These are phyloP conservation scores for Plasmodium berghei DNA, from an alignment of 169 alveolate species.

Conservation along the genomic window DNA sequence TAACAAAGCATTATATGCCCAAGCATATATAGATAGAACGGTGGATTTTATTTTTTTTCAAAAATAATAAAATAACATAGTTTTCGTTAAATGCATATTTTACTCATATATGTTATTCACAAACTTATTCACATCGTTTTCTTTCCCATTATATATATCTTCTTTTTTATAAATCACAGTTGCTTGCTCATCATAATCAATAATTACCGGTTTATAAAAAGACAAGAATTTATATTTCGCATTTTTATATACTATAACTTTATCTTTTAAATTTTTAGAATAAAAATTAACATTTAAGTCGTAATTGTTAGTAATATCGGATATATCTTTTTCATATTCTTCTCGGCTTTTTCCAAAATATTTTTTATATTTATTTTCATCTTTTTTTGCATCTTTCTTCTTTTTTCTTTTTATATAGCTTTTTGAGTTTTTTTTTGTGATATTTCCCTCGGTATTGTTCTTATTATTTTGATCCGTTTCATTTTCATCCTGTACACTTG, in stretches of 20 bases:
- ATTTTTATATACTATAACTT: constrained; percentile 61
- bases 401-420: constrained; percentile 18
- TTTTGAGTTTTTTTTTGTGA: not conserved
- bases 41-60: not conserved
- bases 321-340: constrained; percentile 58
- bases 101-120: constrained; percentile 72
- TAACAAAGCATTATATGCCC: not conserved
- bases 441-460: not conserved
- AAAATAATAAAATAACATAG: not conserved
- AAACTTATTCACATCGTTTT: constrained; percentile 62
- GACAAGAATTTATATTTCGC: constrained; percentile 28
- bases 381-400: constrained; percentile 16
- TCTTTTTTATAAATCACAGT: constrained; percentile 74
- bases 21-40: too few species aligned
- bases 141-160: constrained; percentile 66
- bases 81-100: not conserved
- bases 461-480: constrained; percentile 3
- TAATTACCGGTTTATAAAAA: constrained; percentile 61
- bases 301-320: constrained; percentile 42
- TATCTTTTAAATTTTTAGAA: constrained; percentile 54
- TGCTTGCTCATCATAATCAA: constrained; percentile 75
- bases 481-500: constrained; percentile 3
- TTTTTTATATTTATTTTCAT: constrained; percentile 21
- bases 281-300: constrained; percentile 37
- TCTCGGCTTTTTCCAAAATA: constrained; percentile 19